A percentile compares a stretch with the other conserved stretches of the same genome.
phyloP scores from a whole-genome alignment of 495 filamentous ascomycete species.

The Podospora pseudocomata region DNA sequence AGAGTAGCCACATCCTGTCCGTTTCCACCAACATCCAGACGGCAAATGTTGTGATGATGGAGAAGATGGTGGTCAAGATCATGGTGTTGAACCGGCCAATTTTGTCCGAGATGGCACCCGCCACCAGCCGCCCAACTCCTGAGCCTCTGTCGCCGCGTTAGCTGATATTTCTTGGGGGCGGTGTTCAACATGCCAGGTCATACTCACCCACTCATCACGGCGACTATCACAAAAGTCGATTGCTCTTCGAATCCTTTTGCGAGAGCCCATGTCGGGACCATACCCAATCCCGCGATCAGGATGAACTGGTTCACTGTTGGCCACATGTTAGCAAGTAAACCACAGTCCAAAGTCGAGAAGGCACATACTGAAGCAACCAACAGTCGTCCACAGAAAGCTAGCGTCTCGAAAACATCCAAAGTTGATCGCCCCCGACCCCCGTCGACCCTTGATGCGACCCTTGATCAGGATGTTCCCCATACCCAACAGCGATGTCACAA shows the following conservation, averaged over 20 bases:
- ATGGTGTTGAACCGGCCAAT: slow-evolving; percentile 20
- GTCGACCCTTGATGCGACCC: slow-evolving; percentile 12
- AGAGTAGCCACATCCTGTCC: slow-evolving; percentile 11
- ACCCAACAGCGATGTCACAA: slow-evolving; percentile 34
- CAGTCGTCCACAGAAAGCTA: slow-evolving; percentile 13
- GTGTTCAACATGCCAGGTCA: not conserved
- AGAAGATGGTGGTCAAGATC: slow-evolving; percentile 13
- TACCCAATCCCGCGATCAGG: slow-evolving; percentile 16
- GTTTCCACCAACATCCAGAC: slow-evolving; percentile 17
- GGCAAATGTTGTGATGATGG: slow-evolving; percentile 12
- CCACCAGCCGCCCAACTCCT: slow-evolving; percentile 12
- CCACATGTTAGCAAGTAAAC: not conserved
- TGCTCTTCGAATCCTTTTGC: slow-evolving; percentile 8
- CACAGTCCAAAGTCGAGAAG: not conserved
- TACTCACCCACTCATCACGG: slow-evolving; percentile 15
- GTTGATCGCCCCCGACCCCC: slow-evolving; percentile 11
- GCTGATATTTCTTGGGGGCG: not conserved
- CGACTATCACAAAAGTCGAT: slow-evolving; percentile 12
- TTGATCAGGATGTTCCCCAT: slow-evolving; percentile 13
- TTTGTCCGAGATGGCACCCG: slow-evolving; percentile 13
- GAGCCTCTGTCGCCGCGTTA: slow-evolving; percentile 5
- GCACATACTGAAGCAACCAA: slow-evolving; percentile 14
- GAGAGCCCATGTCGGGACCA: slow-evolving; percentile 17
- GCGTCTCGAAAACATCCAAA: slow-evolving; percentile 7
- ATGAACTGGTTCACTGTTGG: slow-evolving; percentile 17